phyloP scores from a whole-genome alignment of 257 asterid genomes.

The Solanum pinnatisectum region DNA sequence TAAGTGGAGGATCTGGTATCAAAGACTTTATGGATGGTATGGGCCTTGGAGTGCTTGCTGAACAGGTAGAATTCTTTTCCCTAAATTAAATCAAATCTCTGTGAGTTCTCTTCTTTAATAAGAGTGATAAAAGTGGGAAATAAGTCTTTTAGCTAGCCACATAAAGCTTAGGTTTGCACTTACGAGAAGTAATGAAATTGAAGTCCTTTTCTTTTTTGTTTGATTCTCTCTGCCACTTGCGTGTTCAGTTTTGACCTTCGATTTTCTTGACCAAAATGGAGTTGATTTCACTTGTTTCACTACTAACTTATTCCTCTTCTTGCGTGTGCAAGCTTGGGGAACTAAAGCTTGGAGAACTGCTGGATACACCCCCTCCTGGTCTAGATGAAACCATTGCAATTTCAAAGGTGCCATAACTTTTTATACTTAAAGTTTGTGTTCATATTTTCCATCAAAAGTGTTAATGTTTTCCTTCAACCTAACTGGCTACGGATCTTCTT shows the following conservation, averaged over 20 bases:
- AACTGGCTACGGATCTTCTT: slow-evolving; percentile 24
- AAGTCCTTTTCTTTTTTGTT: not conserved
- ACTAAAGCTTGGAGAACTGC: slow-evolving; percentile 91
- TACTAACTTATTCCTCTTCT: not conserved
- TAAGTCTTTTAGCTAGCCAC: not conserved
- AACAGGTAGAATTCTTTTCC: slow-evolving; percentile 52
- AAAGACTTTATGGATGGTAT: slow-evolving; percentile 98
- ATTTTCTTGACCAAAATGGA: not conserved
- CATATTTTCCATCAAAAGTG: not conserved
- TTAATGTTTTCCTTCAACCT: slow-evolving; percentile 10
- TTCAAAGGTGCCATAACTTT: slow-evolving; percentile 58
- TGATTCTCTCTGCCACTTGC: not conserved
- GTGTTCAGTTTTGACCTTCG: not conserved
- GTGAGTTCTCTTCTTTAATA: not conserved
- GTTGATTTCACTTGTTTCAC: not conserved
- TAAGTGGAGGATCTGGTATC: slow-evolving; percentile 75
- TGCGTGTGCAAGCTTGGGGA: slow-evolving; percentile 70
- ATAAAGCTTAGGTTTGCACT: not conserved
- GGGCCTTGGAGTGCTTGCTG: slow-evolving; percentile 93
- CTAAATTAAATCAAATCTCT: not conserved
- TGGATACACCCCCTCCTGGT: slow-evolving; percentile 99
- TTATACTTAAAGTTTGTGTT: not conserved
- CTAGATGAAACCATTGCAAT: slow-evolving; percentile 97
- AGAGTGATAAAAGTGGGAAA: not conserved
- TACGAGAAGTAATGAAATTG: not conserved